phyloP scores from a whole-genome alignment of 2,329 filamentous ascomycete genomes.

The Hyphodiscus sp. region DNA sequence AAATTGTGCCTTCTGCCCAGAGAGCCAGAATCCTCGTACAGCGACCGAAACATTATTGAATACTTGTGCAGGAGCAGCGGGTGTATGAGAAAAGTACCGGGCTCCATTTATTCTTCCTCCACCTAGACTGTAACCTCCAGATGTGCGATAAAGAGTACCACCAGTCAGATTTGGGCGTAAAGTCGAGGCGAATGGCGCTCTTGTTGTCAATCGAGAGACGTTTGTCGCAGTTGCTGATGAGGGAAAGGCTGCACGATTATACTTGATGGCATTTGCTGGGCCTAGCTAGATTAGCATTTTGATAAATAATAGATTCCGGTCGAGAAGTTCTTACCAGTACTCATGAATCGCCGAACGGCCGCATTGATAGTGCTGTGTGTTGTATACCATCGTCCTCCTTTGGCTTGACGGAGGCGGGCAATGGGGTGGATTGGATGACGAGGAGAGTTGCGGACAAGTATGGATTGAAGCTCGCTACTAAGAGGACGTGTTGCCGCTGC shows the following conservation, averaged over 20 bases:
- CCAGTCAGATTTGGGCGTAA: slow-evolving; percentile 90
- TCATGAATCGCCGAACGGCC: slow-evolving; percentile 35
- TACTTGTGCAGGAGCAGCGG: slow-evolving; percentile 80
- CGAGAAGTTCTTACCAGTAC: slow-evolving; percentile 10
- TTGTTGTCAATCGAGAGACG: slow-evolving; percentile 59
- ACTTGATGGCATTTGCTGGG: slow-evolving; percentile 32
- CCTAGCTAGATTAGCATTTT: neutral
- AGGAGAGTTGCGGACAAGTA: slow-evolving; percentile 48
- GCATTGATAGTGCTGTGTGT: slow-evolving; percentile 49
- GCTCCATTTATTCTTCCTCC: slow-evolving; percentile 63
- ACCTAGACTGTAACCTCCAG: slow-evolving; percentile 80
- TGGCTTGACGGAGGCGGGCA: slow-evolving; percentile 56
- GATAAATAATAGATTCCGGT: neutral
- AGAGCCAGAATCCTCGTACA: slow-evolving; percentile 86
- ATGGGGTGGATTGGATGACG: slow-evolving; percentile 51
- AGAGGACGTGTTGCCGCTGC: slow-evolving; percentile 36
- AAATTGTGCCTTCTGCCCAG: slow-evolving; percentile 80
- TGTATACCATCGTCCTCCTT: slow-evolving; percentile 57
- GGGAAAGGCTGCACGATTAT: slow-evolving; percentile 46
- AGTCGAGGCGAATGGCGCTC: slow-evolving; percentile 80
- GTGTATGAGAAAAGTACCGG: slow-evolving; percentile 85
- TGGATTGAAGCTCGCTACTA: slow-evolving; percentile 48
- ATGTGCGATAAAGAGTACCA: slow-evolving; percentile 74
- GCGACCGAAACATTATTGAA: slow-evolving; percentile 93
- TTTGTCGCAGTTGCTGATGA: slow-evolving; percentile 49